Conservation (phyloP, 768 basidiomycete species). For the Leccinellum luteum region DNA sequence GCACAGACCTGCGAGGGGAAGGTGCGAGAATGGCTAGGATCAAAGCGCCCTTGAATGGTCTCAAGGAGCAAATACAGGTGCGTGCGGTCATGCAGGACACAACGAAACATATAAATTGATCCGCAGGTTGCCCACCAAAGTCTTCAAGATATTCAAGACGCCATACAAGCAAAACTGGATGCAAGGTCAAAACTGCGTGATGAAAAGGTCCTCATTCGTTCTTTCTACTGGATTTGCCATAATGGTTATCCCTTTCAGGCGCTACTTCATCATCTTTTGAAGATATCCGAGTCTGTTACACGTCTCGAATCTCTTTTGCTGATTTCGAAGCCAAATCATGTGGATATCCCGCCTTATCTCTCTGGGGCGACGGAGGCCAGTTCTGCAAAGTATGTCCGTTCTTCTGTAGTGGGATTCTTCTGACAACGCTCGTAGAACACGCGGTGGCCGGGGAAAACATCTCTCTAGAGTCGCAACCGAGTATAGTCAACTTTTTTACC, state of each 20-base stretch:
- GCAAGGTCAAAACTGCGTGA: constrained; percentile 76
- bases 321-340: constrained; percentile 48
- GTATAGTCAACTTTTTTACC: constrained; percentile 90
- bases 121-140: constrained; percentile 55
- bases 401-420: background rate
- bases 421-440: constrained; percentile 40
- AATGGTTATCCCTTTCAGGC: constrained; percentile 45
- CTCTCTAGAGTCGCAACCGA: constrained; percentile 83
- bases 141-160: constrained; percentile 64
- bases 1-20: constrained; percentile 88
- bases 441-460: constrained; percentile 72
- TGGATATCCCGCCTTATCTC: constrained; percentile 31
- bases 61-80: constrained; percentile 71
- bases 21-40: constrained; percentile 67
- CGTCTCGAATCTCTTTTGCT: constrained; percentile 85
- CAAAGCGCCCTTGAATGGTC: constrained; percentile 59
- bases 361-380: constrained; percentile 27
- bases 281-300: constrained; percentile 87
- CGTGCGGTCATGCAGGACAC: constrained; percentile 26
- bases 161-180: constrained; percentile 74
- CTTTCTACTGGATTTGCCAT: background rate
- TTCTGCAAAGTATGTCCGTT: constrained; percentile 35
- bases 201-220: constrained; percentile 56
- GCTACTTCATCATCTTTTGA: constrained; percentile 81
- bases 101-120: background rate